These are phyloP conservation scores for Fagopyrum homotropicum DNA, from an alignment of 148 eudicot species.

Conservation along the genomic window DNA sequence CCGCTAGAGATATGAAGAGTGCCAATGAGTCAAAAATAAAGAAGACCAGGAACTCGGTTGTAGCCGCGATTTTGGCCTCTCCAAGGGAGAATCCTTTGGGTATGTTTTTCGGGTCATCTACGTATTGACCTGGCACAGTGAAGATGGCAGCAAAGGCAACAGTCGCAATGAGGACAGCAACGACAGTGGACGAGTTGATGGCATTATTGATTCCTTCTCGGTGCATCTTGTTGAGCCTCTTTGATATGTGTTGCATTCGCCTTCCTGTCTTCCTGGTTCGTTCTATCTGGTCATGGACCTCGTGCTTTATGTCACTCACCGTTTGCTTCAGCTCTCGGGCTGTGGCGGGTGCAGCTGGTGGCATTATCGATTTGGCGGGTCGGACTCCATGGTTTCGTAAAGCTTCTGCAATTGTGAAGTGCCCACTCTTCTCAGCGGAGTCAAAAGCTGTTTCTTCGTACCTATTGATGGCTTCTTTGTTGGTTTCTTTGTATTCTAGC, in stretches of 20 bases:
- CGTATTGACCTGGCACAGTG: constrained; percentile 29
- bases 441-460: constrained; percentile 19
- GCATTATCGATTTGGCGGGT: constrained; percentile 12
- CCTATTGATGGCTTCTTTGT: constrained; percentile 18
- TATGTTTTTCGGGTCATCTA: constrained; percentile 12
- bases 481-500: constrained; percentile 12
- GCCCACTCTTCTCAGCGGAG: constrained; percentile 13
- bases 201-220: constrained; percentile 38
- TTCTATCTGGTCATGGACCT: constrained; percentile 26
- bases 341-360: not conserved
- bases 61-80: constrained; percentile 27
- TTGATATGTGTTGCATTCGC: constrained; percentile 26
- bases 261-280: constrained; percentile 26
- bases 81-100: constrained; percentile 21
- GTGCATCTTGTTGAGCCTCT: constrained; percentile 32
- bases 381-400: constrained; percentile 14
- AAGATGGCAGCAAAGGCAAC: constrained; percentile 39
- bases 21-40: constrained; percentile 31
- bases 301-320: constrained; percentile 32
- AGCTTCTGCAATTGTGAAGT: not conserved
- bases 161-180: constrained; percentile 36
- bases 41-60: constrained; percentile 24
- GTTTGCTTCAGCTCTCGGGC: constrained; percentile 25
- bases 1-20: constrained; percentile 34
- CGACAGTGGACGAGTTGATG: constrained; percentile 37